Percentiles rank a stretch among this genome's conserved stretches.
Evolutionary conservation across 2,329 filamentous ascomycete genomes (phyloP).

Genomic region (Coniochaeta pulveracea): DNA sequence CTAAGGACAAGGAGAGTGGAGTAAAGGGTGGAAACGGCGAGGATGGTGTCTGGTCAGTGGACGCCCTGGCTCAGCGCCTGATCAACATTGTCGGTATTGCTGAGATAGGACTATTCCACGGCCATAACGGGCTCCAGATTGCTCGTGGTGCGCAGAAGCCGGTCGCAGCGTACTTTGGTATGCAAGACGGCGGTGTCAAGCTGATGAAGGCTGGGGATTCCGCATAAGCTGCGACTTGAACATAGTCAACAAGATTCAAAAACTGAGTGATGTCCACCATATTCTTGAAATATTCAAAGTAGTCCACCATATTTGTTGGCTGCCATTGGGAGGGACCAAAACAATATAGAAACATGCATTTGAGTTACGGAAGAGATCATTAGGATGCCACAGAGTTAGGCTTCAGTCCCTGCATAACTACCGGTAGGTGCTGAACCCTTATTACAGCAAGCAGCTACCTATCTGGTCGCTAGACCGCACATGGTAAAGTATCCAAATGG

Average conservation of each 20-base stretch:
- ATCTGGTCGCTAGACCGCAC: too few species aligned
- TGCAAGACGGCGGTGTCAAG: constrained; percentile 1
- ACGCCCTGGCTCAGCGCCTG: constrained; percentile 59
- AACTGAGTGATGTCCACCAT: too few species aligned
- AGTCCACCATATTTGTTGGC: too few species aligned
- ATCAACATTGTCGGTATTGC: constrained; percentile 78
- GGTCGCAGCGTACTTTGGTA: constrained; percentile 3
- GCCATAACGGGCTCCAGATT: constrained; percentile 53
- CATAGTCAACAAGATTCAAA: neutral
- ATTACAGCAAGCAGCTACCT: too few species aligned
- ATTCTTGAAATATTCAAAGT: too few species aligned
- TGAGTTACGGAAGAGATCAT: too few species aligned
- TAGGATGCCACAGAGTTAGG: too few species aligned
- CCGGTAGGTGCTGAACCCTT: too few species aligned
- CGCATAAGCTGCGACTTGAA: neutral
- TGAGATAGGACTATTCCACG: constrained; percentile 85
- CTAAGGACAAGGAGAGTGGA: constrained; percentile 26
- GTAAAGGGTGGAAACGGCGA: constrained; percentile 38
- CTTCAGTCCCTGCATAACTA: too few species aligned
- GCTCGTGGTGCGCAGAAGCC: constrained; percentile 3
- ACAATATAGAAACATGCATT: too few species aligned
- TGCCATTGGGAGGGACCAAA: too few species aligned
- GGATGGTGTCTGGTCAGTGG: constrained; percentile 70
- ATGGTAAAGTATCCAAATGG: too few species aligned
- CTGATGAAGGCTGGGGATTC: constrained; percentile 1